Conservation (phyloP, 2,329 filamentous ascomycete species). For the Fusarium luffae region DNA sequence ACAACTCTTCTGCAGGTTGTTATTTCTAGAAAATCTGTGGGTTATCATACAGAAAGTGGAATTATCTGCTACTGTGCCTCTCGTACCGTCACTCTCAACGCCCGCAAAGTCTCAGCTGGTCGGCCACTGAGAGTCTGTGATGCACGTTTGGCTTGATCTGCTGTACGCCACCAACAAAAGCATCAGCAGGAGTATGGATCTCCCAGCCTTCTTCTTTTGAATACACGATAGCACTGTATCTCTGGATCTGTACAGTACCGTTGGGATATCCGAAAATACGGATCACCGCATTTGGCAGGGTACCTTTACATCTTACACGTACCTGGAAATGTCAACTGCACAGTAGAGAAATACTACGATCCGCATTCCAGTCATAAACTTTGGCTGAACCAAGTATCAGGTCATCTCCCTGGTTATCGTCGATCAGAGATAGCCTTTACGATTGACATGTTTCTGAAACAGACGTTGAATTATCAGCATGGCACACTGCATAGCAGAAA, state of each 20-base stretch:
- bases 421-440: constrained; percentile 2
- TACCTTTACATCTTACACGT: neutral
- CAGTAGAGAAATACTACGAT: neutral
- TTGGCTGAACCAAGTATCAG: constrained; percentile 1
- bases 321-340: constrained; percentile 1
- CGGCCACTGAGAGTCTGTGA: neutral
- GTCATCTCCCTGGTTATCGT: neutral
- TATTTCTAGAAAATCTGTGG: neutral
- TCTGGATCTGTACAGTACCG: neutral
- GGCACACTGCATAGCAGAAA: neutral
- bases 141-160: constrained; percentile 25
- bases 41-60: neutral
- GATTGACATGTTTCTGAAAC: neutral
- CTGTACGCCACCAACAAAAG: constrained; percentile 32
- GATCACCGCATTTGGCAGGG: neutral
- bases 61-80: neutral
- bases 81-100: neutral
- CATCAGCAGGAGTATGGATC: neutral
- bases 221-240: neutral
- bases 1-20: neutral
- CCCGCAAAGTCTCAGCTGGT: constrained; percentile 18
- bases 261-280: neutral
- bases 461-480: constrained; percentile 5
- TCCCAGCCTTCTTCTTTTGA: neutral
- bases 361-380: constrained; percentile 24